A percentile compares a stretch with the other conserved stretches of the same genome.
Conservation (phyloP, 2,329 filamentous ascomycete species). For the Penicillium italicum region DNA sequence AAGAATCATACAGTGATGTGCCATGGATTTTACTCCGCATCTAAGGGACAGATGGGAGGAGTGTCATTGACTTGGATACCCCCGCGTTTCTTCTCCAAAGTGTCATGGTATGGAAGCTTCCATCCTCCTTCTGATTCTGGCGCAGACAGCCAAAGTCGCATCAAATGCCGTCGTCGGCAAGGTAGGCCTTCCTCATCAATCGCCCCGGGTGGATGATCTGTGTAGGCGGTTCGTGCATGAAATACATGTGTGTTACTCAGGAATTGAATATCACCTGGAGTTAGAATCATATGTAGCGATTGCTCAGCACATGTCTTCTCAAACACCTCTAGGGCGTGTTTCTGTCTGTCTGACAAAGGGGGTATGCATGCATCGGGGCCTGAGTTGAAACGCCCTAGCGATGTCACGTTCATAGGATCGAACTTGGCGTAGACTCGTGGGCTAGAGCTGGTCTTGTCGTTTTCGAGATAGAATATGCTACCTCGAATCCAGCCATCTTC, state of each 20-base stretch:
- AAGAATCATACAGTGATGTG: background rate
- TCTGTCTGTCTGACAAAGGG: constrained; percentile 25
- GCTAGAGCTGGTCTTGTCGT: constrained; percentile 47
- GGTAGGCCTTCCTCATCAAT: constrained; percentile 21
- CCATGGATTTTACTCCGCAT: constrained; percentile 25
- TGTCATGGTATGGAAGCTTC: constrained; percentile 26
- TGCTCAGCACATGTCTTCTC: constrained; percentile 26
- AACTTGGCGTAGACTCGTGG: constrained; percentile 67
- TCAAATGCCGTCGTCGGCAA: constrained; percentile 24
- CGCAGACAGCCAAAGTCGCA: constrained; percentile 27
- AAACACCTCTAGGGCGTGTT: constrained; percentile 24
- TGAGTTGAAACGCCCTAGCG: constrained; percentile 66
- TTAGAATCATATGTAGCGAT: constrained; percentile 27
- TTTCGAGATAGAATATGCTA: constrained; percentile 71
- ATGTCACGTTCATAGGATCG: constrained; percentile 73
- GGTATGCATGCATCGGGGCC: constrained; percentile 29
- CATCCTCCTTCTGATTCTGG: constrained; percentile 28
- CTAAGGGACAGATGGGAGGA: constrained; percentile 25
- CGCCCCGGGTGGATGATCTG: constrained; percentile 23
- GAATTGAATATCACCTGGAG: constrained; percentile 29
- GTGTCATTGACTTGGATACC: constrained; percentile 29
- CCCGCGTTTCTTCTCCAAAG: constrained; percentile 27
- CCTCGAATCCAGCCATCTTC: constrained; percentile 69
- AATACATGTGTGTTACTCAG: constrained; percentile 28
- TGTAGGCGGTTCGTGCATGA: constrained; percentile 28